A percentile compares a stretch with the other conserved stretches of the same genome.
phyloP scores from a whole-genome alignment of 2,329 filamentous ascomycete species.

The Penicillium sp. region DNA sequence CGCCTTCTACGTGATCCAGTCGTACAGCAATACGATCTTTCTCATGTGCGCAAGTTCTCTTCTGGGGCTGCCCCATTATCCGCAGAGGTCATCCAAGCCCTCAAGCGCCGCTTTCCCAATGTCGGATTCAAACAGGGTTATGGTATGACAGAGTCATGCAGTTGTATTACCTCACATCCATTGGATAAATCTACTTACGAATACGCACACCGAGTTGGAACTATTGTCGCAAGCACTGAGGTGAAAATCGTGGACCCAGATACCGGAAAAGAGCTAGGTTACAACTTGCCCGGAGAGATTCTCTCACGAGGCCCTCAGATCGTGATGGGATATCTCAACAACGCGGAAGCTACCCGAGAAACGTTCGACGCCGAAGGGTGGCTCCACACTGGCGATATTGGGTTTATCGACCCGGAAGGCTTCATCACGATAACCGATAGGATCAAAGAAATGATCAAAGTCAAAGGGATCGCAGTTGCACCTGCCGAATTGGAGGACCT shows the following conservation, averaged over 20 bases:
- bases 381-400: constrained; percentile 70
- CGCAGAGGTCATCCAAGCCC: constrained; percentile 60
- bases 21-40: constrained; percentile 57
- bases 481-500: constrained; percentile 68
- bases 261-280: constrained; percentile 55
- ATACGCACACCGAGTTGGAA: constrained; percentile 42
- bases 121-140: constrained; percentile 69
- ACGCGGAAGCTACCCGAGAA: constrained; percentile 69
- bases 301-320: constrained; percentile 77
- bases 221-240: constrained; percentile 64
- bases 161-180: constrained; percentile 66
- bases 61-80: constrained; percentile 65
- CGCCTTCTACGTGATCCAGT: constrained; percentile 59
- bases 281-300: constrained; percentile 60
- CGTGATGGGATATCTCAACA: constrained; percentile 72
- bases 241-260: constrained; percentile 61
- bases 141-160: constrained; percentile 70
- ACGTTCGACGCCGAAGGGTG: constrained; percentile 66
- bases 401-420: constrained; percentile 59
- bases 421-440: constrained; percentile 60
- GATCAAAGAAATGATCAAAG: constrained; percentile 72
- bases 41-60: constrained; percentile 59
- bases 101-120: constrained; percentile 61
- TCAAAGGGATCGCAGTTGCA: constrained; percentile 61
- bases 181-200: constrained; percentile 60